Evolutionary conservation across 352 stramenopile species (phyloP).

Genomic region (Pythium grandisporangium): DNA sequence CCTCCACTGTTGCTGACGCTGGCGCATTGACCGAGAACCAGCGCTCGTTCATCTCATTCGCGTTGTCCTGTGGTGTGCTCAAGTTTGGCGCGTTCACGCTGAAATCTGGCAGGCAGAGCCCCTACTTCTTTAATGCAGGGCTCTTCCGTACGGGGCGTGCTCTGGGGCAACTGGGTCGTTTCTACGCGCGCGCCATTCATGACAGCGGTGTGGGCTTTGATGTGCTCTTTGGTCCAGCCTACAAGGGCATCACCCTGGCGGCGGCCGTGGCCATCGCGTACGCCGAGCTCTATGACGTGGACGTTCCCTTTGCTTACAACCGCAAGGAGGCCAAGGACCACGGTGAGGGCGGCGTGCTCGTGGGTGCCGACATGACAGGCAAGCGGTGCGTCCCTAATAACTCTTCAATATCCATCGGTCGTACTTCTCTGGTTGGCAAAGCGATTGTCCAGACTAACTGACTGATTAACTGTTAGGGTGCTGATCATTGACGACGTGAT

Average conservation of each 20-base stretch:
- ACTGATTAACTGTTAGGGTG: conserved; percentile 46
- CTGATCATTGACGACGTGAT: conserved; percentile 99
- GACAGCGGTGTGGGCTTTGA: conserved; percentile 93
- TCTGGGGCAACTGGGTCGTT: conserved; percentile 88
- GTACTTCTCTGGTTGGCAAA: neutral
- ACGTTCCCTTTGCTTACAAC: conserved; percentile 98
- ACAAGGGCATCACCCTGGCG: conserved; percentile 99
- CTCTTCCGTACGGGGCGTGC: conserved; percentile 94
- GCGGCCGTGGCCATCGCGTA: conserved; percentile 93
- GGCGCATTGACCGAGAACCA: conserved; percentile 24
- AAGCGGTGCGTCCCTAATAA: conserved; percentile 91
- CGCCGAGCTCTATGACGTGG: conserved; percentile 82
- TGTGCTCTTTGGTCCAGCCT: conserved; percentile 98
- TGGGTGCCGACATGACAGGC: conserved; percentile 91
- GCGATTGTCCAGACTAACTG: conserved; percentile 1
- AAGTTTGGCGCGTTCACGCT: conserved; percentile 98
- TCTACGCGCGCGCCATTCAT: conserved; percentile 93
- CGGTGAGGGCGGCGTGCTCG: conserved; percentile 95
- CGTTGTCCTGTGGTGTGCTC: conserved; percentile 91
- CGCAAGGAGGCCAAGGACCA: conserved; percentile 99
- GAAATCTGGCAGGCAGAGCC: conserved; percentile 96
- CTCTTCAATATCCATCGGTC: neutral
- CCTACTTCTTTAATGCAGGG: conserved; percentile 99
- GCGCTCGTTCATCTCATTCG: conserved; percentile 96
- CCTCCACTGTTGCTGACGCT: neutral